Conservation (phyloP, 2,329 filamentous ascomycete genomes). For the Emydomyces testavorans region DNA sequence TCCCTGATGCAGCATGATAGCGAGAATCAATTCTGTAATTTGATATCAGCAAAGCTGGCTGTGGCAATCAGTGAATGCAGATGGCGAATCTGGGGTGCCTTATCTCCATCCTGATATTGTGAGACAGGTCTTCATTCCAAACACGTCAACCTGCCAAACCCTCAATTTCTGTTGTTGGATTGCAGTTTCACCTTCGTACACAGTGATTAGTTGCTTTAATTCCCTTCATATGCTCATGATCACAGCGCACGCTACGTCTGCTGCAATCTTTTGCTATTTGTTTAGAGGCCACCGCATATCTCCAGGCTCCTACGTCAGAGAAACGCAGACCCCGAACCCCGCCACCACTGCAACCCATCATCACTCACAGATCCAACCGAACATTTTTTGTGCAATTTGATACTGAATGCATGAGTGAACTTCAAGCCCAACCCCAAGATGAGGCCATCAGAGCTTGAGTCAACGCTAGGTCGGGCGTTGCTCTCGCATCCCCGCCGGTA, state of each 20-base stretch:
- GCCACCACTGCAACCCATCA: neutral
- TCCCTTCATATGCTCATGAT: too few relatives aligned
- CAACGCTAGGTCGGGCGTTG: constrained; percentile 71
- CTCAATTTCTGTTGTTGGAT: too few relatives aligned
- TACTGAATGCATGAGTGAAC: neutral
- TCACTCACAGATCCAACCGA: neutral
- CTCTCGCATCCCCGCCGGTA: constrained; percentile 63
- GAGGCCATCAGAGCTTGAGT: constrained; percentile 50
- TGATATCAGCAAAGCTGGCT: neutral
- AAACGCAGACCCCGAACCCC: neutral
- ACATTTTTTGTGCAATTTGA: neutral
- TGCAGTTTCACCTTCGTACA: too few relatives aligned
- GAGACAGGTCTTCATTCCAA: too few relatives aligned
- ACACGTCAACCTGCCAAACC: too few relatives aligned
- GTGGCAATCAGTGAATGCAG: neutral
- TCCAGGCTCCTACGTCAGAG: neutral
- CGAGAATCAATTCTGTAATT: too few relatives aligned
- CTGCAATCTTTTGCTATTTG: too few relatives aligned
- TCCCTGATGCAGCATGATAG: too few relatives aligned
- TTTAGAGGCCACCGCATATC: too few relatives aligned
- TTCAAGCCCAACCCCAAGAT: neutral
- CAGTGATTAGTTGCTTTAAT: too few relatives aligned
- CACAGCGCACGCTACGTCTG: too few relatives aligned
- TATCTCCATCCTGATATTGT: too few relatives aligned
- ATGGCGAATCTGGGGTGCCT: neutral